Base-by-base conservation (phyloP, 768 basidiomycete genomes). In the Mycena sanguinolenta region DNA sequence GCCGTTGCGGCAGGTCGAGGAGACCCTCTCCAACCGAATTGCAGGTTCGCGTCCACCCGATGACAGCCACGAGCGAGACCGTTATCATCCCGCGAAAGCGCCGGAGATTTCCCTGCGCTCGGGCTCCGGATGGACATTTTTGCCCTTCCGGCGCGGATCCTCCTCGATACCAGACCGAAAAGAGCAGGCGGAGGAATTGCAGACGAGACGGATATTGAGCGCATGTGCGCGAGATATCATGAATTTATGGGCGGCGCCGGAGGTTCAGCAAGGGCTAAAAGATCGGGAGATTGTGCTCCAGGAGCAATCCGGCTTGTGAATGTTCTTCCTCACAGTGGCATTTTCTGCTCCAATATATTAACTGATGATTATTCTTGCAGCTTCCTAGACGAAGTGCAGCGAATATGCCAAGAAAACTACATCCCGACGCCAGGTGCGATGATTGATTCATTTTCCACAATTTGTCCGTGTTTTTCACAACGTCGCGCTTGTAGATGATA, bases 231-330 rank as follows among this genome's bases (percentile, higher is more conserved):
- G 84, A 25, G 88, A 91, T 75, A 90, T 92, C 28, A 77, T 81
- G 5, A 78, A 79, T n/a, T 79, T 92, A 32, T 92, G 91, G 91
- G 79, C 77, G 17, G 81, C 89, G 67, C 70, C 74, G 1, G 77
- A 74, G 23, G 85, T 91, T 2, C 87, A 85, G 69, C 76, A 79
- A 3, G 78, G 78, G 30, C 76, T 92, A 50, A 75, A 72, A 46
- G 77, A 80, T 21, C 82, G 84, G 52, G 84, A 84, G 7, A 84
- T 91, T 44, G 73, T 75, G 12, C 79, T 90, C 57, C 82, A 88
- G 75, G 88, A 90, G 60, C 89, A 90, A 71, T 85, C 88, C 30
- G 88, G 89, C 58, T 92, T 90, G 90, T 91, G 71, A 77, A 89
- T 87, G 12, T 39, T 87, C 13, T 42, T 58, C 58, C 61, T 16